Conservation (phyloP, 768 basidiomycete genomes). For the Harrya chromipes region DNA sequence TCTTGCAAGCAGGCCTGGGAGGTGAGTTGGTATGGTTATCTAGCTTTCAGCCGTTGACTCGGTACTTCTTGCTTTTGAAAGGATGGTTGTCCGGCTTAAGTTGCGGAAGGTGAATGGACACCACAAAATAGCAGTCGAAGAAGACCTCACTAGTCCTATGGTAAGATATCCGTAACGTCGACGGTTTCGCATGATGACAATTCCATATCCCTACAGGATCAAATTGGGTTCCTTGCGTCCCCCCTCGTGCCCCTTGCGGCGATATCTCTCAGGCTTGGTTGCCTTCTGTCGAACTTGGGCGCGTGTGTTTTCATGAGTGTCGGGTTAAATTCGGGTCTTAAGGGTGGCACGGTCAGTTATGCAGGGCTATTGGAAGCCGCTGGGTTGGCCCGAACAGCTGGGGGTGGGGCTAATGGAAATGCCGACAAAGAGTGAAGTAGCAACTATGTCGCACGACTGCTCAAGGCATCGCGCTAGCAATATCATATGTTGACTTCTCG, state of each 20-base stretch:
- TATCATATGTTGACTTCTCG: too few relatives aligned
- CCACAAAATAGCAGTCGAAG: constrained; percentile 51
- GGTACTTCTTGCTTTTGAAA: constrained; percentile 14
- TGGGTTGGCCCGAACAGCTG: constrained; percentile 6
- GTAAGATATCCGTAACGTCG: constrained; percentile 21
- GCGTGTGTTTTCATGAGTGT: constrained; percentile 20
- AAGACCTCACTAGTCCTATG: constrained; percentile 59
- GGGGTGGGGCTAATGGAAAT: constrained; percentile 8
- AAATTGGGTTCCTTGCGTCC: constrained; percentile 18
- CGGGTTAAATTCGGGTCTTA: constrained; percentile 22
- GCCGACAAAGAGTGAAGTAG: constrained; percentile 10
- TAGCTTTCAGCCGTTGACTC: neutral
- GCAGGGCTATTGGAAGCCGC: constrained; percentile 21
- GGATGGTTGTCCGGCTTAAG: constrained; percentile 48
- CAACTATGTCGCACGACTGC: neutral
- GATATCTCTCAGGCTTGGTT: constrained; percentile 17
- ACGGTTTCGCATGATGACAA: neutral
- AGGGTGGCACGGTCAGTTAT: constrained; percentile 13
- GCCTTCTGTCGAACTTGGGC: constrained; percentile 21
- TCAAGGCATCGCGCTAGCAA: too few relatives aligned
- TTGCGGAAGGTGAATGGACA: constrained; percentile 42
- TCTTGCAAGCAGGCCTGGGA: constrained; percentile 44
- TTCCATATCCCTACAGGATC: constrained; percentile 14
- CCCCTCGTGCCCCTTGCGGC: constrained; percentile 18
- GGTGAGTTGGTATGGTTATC: constrained; percentile 33